Evolutionary conservation across 176 grass and related monocot species (phyloP).

Genomic region (Lolium perenne): DNA sequence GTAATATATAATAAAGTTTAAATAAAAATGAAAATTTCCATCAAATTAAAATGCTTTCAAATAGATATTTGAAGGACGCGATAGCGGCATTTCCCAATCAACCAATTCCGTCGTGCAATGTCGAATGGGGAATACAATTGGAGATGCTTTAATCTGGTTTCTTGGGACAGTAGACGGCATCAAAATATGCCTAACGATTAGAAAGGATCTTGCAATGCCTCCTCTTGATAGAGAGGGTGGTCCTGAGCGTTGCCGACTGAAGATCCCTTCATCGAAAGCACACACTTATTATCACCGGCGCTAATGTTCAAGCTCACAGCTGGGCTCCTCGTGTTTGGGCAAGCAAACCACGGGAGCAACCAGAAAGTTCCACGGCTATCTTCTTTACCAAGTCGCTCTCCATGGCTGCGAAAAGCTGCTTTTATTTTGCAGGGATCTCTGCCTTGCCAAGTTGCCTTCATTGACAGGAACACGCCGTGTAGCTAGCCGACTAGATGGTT

Average conservation of each 20-base stretch:
- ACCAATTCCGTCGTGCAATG: too few relatives aligned
- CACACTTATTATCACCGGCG: background rate
- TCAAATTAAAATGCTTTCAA: too few relatives aligned
- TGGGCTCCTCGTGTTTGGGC: background rate
- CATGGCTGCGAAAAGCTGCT: background rate
- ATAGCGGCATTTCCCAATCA: too few relatives aligned
- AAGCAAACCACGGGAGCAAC: background rate
- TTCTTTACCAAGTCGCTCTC: background rate
- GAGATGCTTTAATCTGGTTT: too few relatives aligned
- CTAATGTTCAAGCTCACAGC: background rate
- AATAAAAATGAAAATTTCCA: too few relatives aligned
- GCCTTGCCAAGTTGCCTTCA: background rate
- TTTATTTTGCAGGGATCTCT: background rate
- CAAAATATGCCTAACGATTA: too few relatives aligned
- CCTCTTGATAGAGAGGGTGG: background rate
- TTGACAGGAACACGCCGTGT: background rate
- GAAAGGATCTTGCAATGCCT: background rate
- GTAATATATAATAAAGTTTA: too few relatives aligned
- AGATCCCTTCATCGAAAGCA: background rate
- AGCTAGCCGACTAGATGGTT: conserved; percentile 23
- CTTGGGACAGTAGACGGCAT: too few relatives aligned
- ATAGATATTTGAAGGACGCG: too few relatives aligned
- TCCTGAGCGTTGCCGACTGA: background rate
- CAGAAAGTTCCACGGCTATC: conserved; percentile 12
- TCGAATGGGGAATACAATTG: too few relatives aligned